phyloP scores from a whole-genome alignment of 176 grass and related monocot genomes.

The Tillandsia leiboldiana region DNA sequence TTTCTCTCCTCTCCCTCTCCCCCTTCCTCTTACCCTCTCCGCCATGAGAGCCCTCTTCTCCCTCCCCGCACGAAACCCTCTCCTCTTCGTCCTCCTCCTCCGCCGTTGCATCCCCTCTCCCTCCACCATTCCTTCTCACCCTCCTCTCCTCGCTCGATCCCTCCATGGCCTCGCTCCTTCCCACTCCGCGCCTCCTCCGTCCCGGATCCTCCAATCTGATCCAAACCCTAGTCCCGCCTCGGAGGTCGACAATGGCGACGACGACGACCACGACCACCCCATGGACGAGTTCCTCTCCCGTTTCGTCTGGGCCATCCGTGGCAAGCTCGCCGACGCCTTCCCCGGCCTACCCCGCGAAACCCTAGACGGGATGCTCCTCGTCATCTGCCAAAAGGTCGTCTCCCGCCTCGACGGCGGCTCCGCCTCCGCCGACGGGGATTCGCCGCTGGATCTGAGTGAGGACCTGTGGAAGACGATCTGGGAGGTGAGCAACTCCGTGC shows the following conservation, averaged over 20 bases:
- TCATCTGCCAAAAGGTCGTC: slow-evolving; percentile 61
- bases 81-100: slow-evolving; percentile 26
- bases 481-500: slow-evolving; percentile 53
- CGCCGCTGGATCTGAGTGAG: slow-evolving; percentile 40
- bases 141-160: slow-evolving; percentile 14
- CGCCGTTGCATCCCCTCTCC: slow-evolving; percentile 23
- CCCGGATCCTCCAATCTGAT: slow-evolving; percentile 3
- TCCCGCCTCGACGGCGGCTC: slow-evolving; percentile 27
- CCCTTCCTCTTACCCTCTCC: slow-evolving; percentile 13
- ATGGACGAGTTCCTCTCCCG: slow-evolving; percentile 36
- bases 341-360: slow-evolving; percentile 21
- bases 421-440: background rate
- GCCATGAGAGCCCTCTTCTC: slow-evolving; percentile 53
- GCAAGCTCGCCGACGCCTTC: slow-evolving; percentile 24
- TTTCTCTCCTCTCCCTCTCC: slow-evolving; percentile 10
- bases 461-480: slow-evolving; percentile 44
- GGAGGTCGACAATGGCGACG: background rate
- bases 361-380: slow-evolving; percentile 76
- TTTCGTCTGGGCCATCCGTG: slow-evolving; percentile 21
- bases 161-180: slow-evolving; percentile 25
- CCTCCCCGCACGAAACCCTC: slow-evolving; percentile 25
- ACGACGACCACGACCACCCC: background rate
- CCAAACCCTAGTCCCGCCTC: background rate
- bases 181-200: slow-evolving; percentile 12
- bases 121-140: slow-evolving; percentile 23